A percentile compares a stretch with the other conserved stretches of the same genome.
phyloP scores from a whole-genome alignment of 257 asterid genomes.

The Parsonsia alboflavescens region DNA sequence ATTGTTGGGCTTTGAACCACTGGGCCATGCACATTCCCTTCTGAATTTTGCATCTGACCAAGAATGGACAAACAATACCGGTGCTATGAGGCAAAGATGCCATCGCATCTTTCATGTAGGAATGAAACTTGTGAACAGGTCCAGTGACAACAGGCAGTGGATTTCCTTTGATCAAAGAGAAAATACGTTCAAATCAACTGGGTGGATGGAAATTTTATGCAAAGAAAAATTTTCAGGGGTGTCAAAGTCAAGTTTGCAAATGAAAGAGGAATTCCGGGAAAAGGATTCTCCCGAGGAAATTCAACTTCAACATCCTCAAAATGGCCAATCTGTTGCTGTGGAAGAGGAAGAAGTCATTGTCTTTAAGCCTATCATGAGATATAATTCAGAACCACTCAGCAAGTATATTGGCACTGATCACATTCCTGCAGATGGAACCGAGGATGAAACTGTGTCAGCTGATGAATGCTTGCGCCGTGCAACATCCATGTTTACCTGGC shows the following conservation, averaged over 20 bases:
- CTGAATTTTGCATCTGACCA: conserved; percentile 44
- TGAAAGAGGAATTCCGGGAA: conserved; percentile 9
- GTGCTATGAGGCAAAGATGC: conserved; percentile 27
- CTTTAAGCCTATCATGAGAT: conserved; percentile 77
- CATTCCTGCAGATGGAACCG: conserved; percentile 14
- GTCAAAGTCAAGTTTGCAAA: conserved; percentile 17
- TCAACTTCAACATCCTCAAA: conserved; percentile 11
- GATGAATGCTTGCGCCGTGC: conserved; percentile 69
- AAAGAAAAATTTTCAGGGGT: conserved; percentile 23
- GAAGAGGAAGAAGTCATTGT: conserved; percentile 77
- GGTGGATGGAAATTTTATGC: conserved; percentile 7
- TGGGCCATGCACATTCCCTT: conserved; percentile 38
- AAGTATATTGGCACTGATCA: conserved; percentile 30
- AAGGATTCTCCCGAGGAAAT: conserved; percentile 13
- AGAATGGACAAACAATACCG: conserved; percentile 36
- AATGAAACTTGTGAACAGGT: conserved; percentile 27
- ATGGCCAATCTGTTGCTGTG: conserved; percentile 3
- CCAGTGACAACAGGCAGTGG: conserved; percentile 25
- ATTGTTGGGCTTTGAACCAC: conserved; percentile 67
- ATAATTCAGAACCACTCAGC: conserved; percentile 64
- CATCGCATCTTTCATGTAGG: conserved; percentile 50
- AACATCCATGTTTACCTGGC: conserved; percentile 47
- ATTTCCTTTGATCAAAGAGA: conserved; percentile 21
- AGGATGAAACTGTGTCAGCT: conserved; percentile 15
- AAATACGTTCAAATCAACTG: conserved; percentile 17